phyloP scores from a whole-genome alignment of 1,139 yeast species.

The Suhomyces panamericanus region DNA sequence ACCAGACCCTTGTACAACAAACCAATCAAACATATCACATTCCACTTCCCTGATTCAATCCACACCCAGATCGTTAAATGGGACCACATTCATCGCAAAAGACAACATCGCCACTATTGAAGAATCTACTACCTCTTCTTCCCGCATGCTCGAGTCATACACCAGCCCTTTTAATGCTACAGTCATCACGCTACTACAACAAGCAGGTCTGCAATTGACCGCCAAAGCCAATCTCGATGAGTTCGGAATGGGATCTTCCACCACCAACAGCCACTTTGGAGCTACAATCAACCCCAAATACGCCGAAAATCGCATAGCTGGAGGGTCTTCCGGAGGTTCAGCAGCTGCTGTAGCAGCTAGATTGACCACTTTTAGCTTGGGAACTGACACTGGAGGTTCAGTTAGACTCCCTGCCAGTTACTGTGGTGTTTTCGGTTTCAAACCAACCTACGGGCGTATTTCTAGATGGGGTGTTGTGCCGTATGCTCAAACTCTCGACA shows the following conservation, averaged over 20 bases:
- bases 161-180: slow-evolving; percentile 83
- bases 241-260: slow-evolving; percentile 93
- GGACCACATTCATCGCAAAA: slow-evolving; percentile 41
- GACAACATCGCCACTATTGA: slow-evolving; percentile 74
- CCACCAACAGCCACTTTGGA: slow-evolving; percentile 60
- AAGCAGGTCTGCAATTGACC: slow-evolving; percentile 52
- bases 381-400: slow-evolving; percentile 98
- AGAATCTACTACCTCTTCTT: slow-evolving; percentile 75
- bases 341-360: slow-evolving; percentile 86
- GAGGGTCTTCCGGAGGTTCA: slow-evolving; percentile 96
- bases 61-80: not conserved
- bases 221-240: slow-evolving; percentile 97
- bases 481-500: slow-evolving; percentile 91
- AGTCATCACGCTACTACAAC: slow-evolving; percentile 53
- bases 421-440: slow-evolving; percentile 81
- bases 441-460: slow-evolving; percentile 88
- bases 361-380: slow-evolving; percentile 66
- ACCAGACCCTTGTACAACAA: too few species aligned
- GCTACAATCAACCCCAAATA: slow-evolving; percentile 67
- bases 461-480: slow-evolving; percentile 92
- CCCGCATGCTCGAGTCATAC: slow-evolving; percentile 58
- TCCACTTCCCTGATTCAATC: too few species aligned
- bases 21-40: not conserved
- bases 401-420: slow-evolving; percentile 89
- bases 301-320: slow-evolving; percentile 51